Base-by-base conservation (phyloP, 2,329 filamentous ascomycete species). In the Botrytis fabae region DNA sequence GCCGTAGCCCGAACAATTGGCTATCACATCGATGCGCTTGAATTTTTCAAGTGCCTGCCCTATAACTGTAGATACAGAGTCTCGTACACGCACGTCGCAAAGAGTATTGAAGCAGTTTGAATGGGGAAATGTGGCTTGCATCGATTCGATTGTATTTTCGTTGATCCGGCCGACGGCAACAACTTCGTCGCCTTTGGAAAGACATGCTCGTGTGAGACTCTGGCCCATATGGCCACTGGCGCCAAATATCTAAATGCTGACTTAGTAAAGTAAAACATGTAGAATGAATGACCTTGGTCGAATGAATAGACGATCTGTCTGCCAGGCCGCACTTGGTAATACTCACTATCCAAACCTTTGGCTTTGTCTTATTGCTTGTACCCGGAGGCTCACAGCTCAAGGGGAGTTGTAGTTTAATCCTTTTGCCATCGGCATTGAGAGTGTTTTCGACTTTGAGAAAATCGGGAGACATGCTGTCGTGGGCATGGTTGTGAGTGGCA, bases 201-300 rank as follows among this genome's bases (percentile, higher is more conserved):
- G 86, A 25, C 93, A 94, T 71, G 89, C 90, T 79, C 96, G 95
- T 74, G 95, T 93, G 32, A 98, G 89, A 12, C 93, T 97, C 70
- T 94, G 91, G 74, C 96, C 96, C 87, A 98, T 97, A 80, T 99
- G 96, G 72, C 96, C 96, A n/a, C 95, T 98, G 66, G 94, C 95
- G 66, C 96, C 96, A 82, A 98, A 99, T 71, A 98, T 86, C 93
- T 94, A 74, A 59, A 22, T 54, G 48, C 4, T 74, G 54, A 35
- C 44, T 69, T 66, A 73, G 74, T 69, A 61, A 69, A 38, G 18
- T 57, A 38, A n/a, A 28, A 25, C 35, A 1, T 25, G 48, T 7
- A 28, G 35, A 44, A 38, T 28, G 35, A 44, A 38, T 28, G 22
- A 35, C 40, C 2, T 42, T 44, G 6, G 20, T n/a, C 25, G 7